A percentile compares a stretch with the other conserved stretches of the same genome.
Evolutionary conservation across 768 basidiomycete genomes (phyloP).

Genomic region (Mycena maculata): DNA sequence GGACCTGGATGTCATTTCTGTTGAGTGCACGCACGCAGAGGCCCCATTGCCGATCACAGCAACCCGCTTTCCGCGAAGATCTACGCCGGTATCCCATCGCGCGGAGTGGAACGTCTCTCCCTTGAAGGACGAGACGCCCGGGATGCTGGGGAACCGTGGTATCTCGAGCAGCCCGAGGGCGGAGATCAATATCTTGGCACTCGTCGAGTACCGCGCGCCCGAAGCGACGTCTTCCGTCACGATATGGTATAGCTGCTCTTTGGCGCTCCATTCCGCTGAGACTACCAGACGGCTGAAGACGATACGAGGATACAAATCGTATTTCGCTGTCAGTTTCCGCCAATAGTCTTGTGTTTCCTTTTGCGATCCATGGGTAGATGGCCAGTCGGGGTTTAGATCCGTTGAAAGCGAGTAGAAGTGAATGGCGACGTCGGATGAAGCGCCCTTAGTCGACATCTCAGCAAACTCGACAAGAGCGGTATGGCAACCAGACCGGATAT

Average conservation of each 20-base stretch:
- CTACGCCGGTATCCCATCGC: constrained; percentile 55
- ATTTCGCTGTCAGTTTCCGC: constrained; percentile 53
- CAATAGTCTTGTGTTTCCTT: constrained; percentile 58
- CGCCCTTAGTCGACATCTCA: constrained; percentile 48
- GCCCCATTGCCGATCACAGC: constrained; percentile 73
- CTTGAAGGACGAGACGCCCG: constrained; percentile 53
- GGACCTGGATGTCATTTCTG: too few relatives aligned
- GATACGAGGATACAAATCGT: constrained; percentile 54
- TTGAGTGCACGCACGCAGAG: constrained; percentile 56
- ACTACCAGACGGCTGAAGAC: constrained; percentile 56
- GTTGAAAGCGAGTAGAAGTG: constrained; percentile 59
- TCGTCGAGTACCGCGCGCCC: constrained; percentile 42
- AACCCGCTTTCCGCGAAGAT: constrained; percentile 59
- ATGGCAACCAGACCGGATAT: constrained; percentile 28
- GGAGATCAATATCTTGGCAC: constrained; percentile 62
- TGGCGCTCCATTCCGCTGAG: constrained; percentile 57
- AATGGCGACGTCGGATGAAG: constrained; percentile 53
- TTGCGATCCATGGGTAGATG: constrained; percentile 52
- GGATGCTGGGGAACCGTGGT: constrained; percentile 51
- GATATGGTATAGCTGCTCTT: constrained; percentile 44
- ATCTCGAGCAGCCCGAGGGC: constrained; percentile 62
- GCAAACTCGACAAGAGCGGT: constrained; percentile 37
- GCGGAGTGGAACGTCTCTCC: constrained; percentile 67
- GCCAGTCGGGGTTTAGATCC: constrained; percentile 60
- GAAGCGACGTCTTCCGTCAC: constrained; percentile 45